A percentile compares a stretch with the other conserved stretches of the same genome.
phyloP scores from a whole-genome alignment of 1,284 basidiomycete genomes.

The Fomitopsis pinicola region DNA sequence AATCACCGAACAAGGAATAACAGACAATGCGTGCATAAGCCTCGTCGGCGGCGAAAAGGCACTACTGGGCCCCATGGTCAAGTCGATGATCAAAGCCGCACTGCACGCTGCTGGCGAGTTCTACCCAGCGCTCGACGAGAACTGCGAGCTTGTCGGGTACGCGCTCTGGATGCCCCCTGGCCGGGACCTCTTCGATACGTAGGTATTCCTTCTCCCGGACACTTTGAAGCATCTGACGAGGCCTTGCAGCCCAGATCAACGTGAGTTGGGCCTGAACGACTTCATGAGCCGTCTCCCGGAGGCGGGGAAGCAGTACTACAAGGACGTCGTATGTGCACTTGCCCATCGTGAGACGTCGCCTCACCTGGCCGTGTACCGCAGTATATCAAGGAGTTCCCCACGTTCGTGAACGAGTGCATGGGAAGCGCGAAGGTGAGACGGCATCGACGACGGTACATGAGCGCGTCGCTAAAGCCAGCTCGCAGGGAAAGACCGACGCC shows the following conservation, averaged over 20 bases:
- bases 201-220: neutral
- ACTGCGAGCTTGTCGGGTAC: constrained; percentile 15
- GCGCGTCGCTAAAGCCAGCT: neutral
- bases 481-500: constrained; percentile 12
- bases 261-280: constrained; percentile 11
- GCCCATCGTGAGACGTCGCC: neutral
- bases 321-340: constrained; percentile 8
- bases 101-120: constrained; percentile 15
- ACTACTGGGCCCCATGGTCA: constrained; percentile 6
- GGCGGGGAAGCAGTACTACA: constrained; percentile 16
- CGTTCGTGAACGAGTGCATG: constrained; percentile 12
- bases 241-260: constrained; percentile 13
- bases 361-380: neutral
- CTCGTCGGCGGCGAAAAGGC: constrained; percentile 12
- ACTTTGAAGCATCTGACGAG: neutral
- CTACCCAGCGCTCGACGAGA: constrained; percentile 15
- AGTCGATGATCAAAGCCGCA: constrained; percentile 17
- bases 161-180: constrained; percentile 17
- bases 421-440: constrained; percentile 1
- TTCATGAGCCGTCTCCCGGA: constrained; percentile 13
- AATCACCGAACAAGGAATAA: neutral
- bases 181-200: constrained; percentile 18
- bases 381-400: constrained; percentile 14
- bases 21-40: constrained; percentile 8
- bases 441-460: too few relatives aligned